Base-by-base conservation (phyloP, 805 yeast genomes). In the Torulaspora quercuum region DNA sequence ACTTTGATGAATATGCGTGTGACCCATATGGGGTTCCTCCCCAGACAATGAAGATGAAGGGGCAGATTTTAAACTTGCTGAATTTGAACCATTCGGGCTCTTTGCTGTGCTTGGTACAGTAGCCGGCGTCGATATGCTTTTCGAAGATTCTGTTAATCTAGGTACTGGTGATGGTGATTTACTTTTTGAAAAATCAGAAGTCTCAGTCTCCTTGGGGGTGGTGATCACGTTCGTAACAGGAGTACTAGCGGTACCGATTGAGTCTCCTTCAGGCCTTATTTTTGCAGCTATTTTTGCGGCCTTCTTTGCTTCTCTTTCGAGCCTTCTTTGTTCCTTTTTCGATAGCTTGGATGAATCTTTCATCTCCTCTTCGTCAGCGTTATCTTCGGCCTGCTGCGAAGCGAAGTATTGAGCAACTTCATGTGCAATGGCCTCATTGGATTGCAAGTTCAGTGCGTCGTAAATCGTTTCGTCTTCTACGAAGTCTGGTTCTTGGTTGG, bases 401-500 rank as follows among this genome's bases (percentile, higher is more conserved):
- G 61, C 60, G 44, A 57, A 60, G 13, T 53, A 55, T 29, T 59
- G 69, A 23, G 74, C 76, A 18, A 69, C 71, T 37, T 70, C 75
- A 22, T 72, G 76, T 16, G 72, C 75, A 22, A 72, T 74, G 23
- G 73, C 61, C 29, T 75, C 78, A 34, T 63, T 59, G 5, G 78
- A 81, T 41, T 75, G 81, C 30, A 90, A 69, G 38, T 81, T 83
- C 40, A 90, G 69, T 36, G 75, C 80, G 46, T 90, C 97, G 62
- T 90, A 90, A 46, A 90, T 78, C n/a, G 86, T 86, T 53, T 89
- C 96, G 61, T 90, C 95, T 54, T 87, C 97, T 21, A 89, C 80
- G 59, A 88, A 90, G 51, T 87, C 95, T 5, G 76, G 86, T 30
- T 87, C 95, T 64, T 83, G 92, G 59, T 89, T 90, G 34, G 86